Conservation (phyloP, 441 rosid species). For the Macaranga tanarius region DNA sequence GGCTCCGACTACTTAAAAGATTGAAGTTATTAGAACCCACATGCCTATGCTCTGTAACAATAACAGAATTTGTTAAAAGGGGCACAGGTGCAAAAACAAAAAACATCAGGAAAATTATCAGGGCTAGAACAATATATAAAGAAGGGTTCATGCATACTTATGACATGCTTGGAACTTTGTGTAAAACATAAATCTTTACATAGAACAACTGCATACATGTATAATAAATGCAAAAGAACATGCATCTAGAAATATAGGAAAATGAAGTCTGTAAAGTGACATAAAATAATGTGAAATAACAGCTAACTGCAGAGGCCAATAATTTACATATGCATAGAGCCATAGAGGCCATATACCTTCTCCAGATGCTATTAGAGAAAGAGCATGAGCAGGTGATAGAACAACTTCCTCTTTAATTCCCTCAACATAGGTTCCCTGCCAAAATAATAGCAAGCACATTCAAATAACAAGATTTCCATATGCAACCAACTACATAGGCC, state of each 20-base stretch:
- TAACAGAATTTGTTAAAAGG: slow-evolving; percentile 22
- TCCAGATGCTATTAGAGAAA: slow-evolving; percentile 71
- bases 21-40: slow-evolving; percentile 75
- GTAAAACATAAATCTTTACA: slow-evolving; percentile 1
- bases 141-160: neutral
- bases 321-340: neutral
- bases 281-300: neutral
- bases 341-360: slow-evolving; percentile 45
- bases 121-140: neutral
- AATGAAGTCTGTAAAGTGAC: neutral
- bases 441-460: slow-evolving; percentile 21
- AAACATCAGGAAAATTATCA: neutral
- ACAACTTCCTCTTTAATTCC: slow-evolving; percentile 77
- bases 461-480: neutral
- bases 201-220: neutral
- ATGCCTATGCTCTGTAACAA: slow-evolving; percentile 63
- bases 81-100: neutral
- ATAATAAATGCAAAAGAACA: neutral
- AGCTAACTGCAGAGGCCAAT: neutral
- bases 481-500: neutral
- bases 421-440: slow-evolving; percentile 64
- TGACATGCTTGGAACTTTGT: slow-evolving; percentile 14
- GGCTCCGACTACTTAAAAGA: slow-evolving; percentile 71
- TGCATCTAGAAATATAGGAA: neutral
- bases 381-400: slow-evolving; percentile 73